These are phyloP conservation scores for Ceratonia siliqua DNA, from an alignment of 306 rosid genomes.

Conservation along the genomic window DNA sequence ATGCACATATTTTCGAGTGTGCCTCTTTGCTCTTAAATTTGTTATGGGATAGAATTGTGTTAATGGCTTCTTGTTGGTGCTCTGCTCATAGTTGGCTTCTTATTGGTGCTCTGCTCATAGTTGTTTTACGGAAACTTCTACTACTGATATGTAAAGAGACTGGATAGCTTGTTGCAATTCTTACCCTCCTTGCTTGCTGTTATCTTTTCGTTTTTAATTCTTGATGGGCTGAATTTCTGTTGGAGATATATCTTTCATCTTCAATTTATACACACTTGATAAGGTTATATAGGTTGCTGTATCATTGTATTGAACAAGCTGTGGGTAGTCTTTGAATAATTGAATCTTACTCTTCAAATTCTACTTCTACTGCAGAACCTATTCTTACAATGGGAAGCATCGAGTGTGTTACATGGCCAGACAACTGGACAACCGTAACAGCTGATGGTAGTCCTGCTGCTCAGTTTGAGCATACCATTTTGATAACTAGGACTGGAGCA, in stretches of 20 bases:
- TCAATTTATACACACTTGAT: not conserved
- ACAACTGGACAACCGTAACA: constrained; percentile 85
- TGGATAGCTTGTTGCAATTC: too few species aligned
- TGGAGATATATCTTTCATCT: not conserved
- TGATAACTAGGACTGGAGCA: constrained; percentile 86
- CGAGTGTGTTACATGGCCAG: constrained; percentile 80
- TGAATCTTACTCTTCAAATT: constrained; percentile 5
- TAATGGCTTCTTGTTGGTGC: too few species aligned
- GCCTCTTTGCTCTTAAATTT: too few species aligned
- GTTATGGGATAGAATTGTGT: too few species aligned
- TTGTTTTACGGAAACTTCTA: too few species aligned
- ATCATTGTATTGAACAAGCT: not conserved
- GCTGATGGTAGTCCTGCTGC: constrained; percentile 92
- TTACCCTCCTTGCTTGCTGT: too few species aligned
- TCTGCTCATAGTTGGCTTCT: too few species aligned
- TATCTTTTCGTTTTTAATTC: too few species aligned
- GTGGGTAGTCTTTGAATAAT: constrained; percentile 7
- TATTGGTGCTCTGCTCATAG: too few species aligned
- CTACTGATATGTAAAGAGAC: too few species aligned
- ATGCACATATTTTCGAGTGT: too few species aligned
- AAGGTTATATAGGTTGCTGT: not conserved
- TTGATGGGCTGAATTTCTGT: not conserved
- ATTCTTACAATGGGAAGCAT: constrained; percentile 86
- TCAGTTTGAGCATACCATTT: constrained; percentile 92
- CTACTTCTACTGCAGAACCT: constrained; percentile 66